These are phyloP conservation scores for Gigaspora rosea DNA, from an alignment of 192 early-diverging fungal genomes.

Conservation along the genomic window DNA sequence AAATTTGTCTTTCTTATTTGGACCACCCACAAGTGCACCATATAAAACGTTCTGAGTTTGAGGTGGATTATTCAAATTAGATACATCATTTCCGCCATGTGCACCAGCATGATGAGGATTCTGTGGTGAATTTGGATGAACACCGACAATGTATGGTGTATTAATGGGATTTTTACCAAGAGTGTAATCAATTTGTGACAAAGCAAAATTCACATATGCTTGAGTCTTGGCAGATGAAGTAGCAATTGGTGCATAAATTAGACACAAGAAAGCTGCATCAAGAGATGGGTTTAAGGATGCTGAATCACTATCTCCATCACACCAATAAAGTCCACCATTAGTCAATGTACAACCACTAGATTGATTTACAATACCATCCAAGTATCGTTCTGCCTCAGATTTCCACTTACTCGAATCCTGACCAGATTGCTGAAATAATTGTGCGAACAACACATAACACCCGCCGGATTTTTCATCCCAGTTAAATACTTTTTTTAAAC, in stretches of 20 bases:
- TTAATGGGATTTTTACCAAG: slow-evolving; percentile 1
- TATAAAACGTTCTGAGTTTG: slow-evolving; percentile 46
- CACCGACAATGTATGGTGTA: neutral
- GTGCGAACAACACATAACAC: slow-evolving; percentile 44
- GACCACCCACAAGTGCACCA: slow-evolving; percentile 61
- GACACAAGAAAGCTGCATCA: slow-evolving; percentile 39
- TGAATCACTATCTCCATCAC: slow-evolving; percentile 33
- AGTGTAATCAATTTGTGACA: neutral
- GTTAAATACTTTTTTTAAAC: slow-evolving; percentile 39
- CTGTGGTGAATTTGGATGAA: slow-evolving; percentile 28
- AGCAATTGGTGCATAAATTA: slow-evolving; percentile 27
- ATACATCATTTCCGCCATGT: slow-evolving; percentile 48
- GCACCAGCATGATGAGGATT: slow-evolving; percentile 62
- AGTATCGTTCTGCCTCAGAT: slow-evolving; percentile 35
- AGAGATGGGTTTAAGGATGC: slow-evolving; percentile 35
- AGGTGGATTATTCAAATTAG: slow-evolving; percentile 41
- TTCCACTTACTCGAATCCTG: slow-evolving; percentile 37
- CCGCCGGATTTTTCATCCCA: slow-evolving; percentile 55
- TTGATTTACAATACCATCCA: slow-evolving; percentile 40
- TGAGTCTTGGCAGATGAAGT: neutral
- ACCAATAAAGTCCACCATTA: slow-evolving; percentile 47
- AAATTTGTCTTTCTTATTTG: slow-evolving; percentile 51
- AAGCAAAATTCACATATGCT: neutral
- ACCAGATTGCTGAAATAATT: slow-evolving; percentile 32
- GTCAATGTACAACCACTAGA: slow-evolving; percentile 37